These are phyloP conservation scores for Saccharomyces hybrid DNA, from an alignment of 1,139 yeast species.

Conservation along the genomic window DNA sequence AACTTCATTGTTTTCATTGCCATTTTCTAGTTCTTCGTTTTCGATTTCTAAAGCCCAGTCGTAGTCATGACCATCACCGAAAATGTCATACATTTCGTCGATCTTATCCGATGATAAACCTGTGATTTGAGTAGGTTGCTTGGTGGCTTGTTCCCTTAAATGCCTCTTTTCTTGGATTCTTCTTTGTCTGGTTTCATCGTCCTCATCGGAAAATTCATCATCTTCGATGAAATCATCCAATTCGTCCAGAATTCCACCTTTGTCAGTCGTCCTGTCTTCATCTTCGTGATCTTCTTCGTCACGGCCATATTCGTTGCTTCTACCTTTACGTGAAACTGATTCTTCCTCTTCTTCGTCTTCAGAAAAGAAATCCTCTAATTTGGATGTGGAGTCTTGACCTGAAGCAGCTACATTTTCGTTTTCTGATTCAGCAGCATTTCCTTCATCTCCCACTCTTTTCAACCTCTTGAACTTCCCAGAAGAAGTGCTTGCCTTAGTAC, in stretches of 20 bases:
- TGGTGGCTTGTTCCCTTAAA: conserved; percentile 32
- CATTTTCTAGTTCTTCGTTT: conserved; percentile 45
- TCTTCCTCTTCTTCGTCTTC: conserved; percentile 63
- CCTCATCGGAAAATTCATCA: conserved; percentile 91
- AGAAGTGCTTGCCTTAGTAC: conserved; percentile 35
- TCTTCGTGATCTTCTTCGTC: conserved; percentile 24
- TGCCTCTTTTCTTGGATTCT: conserved; percentile 33
- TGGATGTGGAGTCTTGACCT: conserved; percentile 28
- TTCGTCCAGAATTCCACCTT: conserved; percentile 49
- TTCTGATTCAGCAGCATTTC: conserved; percentile 16
- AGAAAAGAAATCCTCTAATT: conserved; percentile 72
- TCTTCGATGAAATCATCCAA: conserved; percentile 96
- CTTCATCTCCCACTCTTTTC: conserved; percentile 50
- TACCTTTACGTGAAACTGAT: neutral
- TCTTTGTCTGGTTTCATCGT: conserved; percentile 48
- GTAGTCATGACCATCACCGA: conserved; percentile 95
- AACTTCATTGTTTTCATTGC: conserved; percentile 33
- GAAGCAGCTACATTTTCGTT: conserved; percentile 29
- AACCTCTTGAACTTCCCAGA: conserved; percentile 66
- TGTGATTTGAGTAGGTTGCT: conserved; percentile 52
- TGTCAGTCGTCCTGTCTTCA: conserved; percentile 29
- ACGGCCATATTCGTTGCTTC: conserved; percentile 25
- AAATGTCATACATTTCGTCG: conserved; percentile 87
- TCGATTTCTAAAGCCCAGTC: conserved; percentile 97
- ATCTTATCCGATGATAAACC: conserved; percentile 87